phyloP scores from a whole-genome alignment of 371 early-diverging fungal species.

The Mucor plumbeus region DNA sequence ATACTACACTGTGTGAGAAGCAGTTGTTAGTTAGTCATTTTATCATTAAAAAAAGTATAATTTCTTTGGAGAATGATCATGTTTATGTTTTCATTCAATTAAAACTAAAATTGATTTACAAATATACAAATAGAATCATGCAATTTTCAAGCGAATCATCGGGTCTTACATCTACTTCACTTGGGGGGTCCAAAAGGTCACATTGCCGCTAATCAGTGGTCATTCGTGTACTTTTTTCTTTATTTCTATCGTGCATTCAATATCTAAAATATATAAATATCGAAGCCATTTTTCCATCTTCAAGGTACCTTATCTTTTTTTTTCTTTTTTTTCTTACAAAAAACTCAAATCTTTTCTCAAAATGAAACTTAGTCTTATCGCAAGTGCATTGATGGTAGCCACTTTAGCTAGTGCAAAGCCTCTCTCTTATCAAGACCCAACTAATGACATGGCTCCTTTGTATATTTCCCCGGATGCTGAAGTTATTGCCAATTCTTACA shows the following conservation, averaged over 20 bases:
- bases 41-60: not conserved
- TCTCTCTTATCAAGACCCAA: slow-evolving; percentile 14
- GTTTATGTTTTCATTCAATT: slow-evolving; percentile 1
- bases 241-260: slow-evolving; percentile 4
- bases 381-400: slow-evolving; percentile 30
- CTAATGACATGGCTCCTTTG: slow-evolving; percentile 62
- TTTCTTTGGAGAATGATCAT: slow-evolving; percentile 2
- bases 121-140: not conserved
- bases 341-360: not conserved
- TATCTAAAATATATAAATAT: not conserved
- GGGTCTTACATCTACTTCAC: not conserved
- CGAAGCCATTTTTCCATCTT: not conserved
- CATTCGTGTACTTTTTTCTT: not conserved
- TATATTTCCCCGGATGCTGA: slow-evolving; percentile 67
- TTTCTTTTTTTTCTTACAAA: slow-evolving; percentile 12
- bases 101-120: not conserved
- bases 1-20: not conserved
- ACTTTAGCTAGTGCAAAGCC: slow-evolving; percentile 26
- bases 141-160: not conserved
- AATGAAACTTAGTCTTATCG: slow-evolving; percentile 34
- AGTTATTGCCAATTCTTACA: slow-evolving; percentile 78
- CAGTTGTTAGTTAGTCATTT: not conserved
- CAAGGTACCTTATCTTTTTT: slow-evolving; percentile 8
- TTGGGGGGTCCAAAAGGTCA: slow-evolving; percentile 5
- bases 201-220: slow-evolving; percentile 6